phyloP scores from a whole-genome alignment of 345 rosid genomes.

The Salix koriyanagi region DNA sequence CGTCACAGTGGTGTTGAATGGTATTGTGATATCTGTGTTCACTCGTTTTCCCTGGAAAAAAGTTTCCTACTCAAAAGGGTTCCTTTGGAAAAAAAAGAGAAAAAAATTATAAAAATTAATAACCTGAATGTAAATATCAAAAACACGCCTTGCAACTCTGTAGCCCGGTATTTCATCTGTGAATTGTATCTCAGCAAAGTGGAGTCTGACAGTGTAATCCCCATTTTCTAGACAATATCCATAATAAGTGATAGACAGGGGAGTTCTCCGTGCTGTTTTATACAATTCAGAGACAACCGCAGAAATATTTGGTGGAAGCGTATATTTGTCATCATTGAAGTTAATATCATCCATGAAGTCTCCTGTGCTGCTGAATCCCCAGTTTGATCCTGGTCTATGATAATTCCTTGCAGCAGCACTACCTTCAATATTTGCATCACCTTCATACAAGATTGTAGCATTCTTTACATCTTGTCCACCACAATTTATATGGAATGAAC shows the following conservation, averaged over 20 bases:
- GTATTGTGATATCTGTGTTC: background rate
- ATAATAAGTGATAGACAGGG: background rate
- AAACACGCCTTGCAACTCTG: background rate
- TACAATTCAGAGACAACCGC: background rate
- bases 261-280: background rate
- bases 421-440: background rate
- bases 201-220: background rate
- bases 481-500: background rate
- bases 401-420: background rate
- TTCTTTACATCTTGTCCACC: background rate
- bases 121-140: conserved; percentile 7
- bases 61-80: no score
- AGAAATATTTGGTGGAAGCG: no score
- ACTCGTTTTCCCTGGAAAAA: no score
- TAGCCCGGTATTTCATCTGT: background rate
- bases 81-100: no score
- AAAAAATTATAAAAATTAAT: background rate
- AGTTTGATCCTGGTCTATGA: background rate
- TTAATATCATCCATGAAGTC: background rate
- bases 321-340: no score
- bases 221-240: background rate
- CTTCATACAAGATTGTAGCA: background rate
- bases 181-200: conserved; percentile 9
- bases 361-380: conserved; percentile 9
- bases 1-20: conserved; percentile 27